phyloP scores from a whole-genome alignment of 495 filamentous ascomycete genomes.

The Terfezia claveryi region DNA sequence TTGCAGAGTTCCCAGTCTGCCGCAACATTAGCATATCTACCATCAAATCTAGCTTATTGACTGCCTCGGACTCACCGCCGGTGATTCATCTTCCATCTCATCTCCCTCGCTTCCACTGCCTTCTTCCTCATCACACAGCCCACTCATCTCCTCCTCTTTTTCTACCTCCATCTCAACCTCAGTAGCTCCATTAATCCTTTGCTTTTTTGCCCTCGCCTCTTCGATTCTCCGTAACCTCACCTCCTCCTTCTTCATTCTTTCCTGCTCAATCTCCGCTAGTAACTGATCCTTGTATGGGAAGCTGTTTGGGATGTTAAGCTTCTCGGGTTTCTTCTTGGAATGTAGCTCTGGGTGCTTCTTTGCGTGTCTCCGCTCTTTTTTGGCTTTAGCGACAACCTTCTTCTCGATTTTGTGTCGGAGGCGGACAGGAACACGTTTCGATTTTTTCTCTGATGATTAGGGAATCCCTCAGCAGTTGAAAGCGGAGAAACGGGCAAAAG shows the following conservation, averaged over 20 bases:
- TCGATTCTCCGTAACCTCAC: constrained; percentile 48
- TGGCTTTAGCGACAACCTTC: constrained; percentile 69
- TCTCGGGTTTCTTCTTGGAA: constrained; percentile 82
- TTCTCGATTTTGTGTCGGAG: constrained; percentile 93
- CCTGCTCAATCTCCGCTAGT: constrained; percentile 81
- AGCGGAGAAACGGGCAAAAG: background rate
- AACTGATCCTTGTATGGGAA: constrained; percentile 97
- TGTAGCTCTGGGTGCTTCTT: constrained; percentile 95
- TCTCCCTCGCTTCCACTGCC: constrained; percentile 27
- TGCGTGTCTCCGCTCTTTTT: constrained; percentile 64
- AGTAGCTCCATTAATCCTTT: constrained; percentile 30
- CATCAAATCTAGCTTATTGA: too few species aligned
- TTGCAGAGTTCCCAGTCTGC: constrained; percentile 52
- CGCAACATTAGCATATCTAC: constrained; percentile 19
- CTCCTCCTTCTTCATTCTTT: constrained; percentile 54
- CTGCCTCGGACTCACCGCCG: background rate
- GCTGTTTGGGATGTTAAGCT: constrained; percentile 67
- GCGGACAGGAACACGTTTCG: constrained; percentile 74
- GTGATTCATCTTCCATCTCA: constrained; percentile 20
- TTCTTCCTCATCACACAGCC: constrained; percentile 26
- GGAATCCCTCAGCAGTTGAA: background rate
- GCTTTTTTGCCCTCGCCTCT: constrained; percentile 17
- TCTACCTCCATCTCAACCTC: constrained; percentile 25
- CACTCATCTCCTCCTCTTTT: constrained; percentile 24
- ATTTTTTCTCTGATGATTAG: constrained; percentile 51